Evolutionary conservation across 805 yeast genomes (phyloP).

Genomic region (Lipomyces sp.): DNA sequence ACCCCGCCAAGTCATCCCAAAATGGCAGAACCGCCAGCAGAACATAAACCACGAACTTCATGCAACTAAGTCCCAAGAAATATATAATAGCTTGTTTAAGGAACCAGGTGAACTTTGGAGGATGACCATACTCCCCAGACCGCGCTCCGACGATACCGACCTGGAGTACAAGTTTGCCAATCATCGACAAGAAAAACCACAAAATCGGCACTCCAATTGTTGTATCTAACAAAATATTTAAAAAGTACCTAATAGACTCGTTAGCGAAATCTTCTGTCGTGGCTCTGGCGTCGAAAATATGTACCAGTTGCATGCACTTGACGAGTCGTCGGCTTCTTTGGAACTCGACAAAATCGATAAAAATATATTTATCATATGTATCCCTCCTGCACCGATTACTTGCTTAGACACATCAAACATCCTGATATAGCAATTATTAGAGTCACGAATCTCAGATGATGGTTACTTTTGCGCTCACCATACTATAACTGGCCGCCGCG

Average conservation of each 20-base stretch:
- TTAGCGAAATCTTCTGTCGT: background rate
- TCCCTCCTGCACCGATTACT: slow-evolving; percentile 80
- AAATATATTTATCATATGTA: slow-evolving; percentile 77
- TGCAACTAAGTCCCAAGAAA: slow-evolving; percentile 61
- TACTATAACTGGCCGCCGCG: slow-evolving; percentile 83
- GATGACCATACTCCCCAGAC: slow-evolving; percentile 69
- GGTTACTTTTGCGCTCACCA: slow-evolving; percentile 54
- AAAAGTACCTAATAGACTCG: slow-evolving; percentile 60
- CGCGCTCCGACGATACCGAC: slow-evolving; percentile 50
- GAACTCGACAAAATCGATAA: slow-evolving; percentile 61
- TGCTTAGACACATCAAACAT: slow-evolving; percentile 87
- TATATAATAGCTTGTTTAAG: slow-evolving; percentile 74
- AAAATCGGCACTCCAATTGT: slow-evolving; percentile 89
- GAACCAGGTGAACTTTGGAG: slow-evolving; percentile 64
- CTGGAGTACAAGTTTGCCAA: slow-evolving; percentile 50
- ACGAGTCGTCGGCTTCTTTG: slow-evolving; percentile 46
- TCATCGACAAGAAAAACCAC: slow-evolving; percentile 61
- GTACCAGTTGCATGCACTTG: slow-evolving; percentile 81
- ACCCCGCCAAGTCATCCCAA: slow-evolving; percentile 70
- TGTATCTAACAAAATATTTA: slow-evolving; percentile 86
- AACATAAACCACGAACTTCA: slow-evolving; percentile 66
- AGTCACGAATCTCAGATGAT: background rate
- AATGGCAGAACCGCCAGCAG: slow-evolving; percentile 66
- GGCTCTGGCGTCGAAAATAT: slow-evolving; percentile 1
- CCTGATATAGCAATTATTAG: slow-evolving; percentile 19